These are phyloP conservation scores for Fomitopsis pulvina DNA, from an alignment of 768 basidiomycete genomes.

Conservation along the genomic window DNA sequence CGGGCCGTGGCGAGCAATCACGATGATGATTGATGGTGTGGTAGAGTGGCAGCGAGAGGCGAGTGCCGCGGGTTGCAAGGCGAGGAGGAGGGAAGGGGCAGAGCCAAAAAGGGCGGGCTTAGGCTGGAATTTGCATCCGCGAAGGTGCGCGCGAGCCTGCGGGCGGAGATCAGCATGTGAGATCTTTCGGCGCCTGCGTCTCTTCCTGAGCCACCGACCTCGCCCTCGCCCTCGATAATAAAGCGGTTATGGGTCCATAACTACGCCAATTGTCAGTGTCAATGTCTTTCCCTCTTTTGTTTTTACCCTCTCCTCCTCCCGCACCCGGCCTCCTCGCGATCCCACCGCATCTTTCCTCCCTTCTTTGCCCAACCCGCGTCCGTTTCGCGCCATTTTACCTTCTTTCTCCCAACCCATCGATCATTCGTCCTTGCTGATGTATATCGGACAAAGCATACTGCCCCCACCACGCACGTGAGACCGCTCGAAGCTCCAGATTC, in stretches of 20 bases:
- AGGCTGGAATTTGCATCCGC: conserved; percentile 18
- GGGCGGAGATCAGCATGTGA: conserved; percentile 14
- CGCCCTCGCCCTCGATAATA: conserved; percentile 6
- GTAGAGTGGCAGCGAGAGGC: background rate
- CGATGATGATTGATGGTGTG: background rate
- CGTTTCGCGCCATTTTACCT: conserved; percentile 10
- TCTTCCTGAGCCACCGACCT: conserved; percentile 4
- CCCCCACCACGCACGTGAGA: conserved; percentile 17
- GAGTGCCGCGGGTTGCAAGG: background rate
- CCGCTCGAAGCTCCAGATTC: conserved; percentile 12
- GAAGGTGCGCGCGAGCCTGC: conserved; percentile 9
- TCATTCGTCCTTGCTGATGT: conserved; percentile 16
- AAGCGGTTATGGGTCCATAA: conserved; percentile 8
- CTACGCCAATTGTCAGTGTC: background rate
- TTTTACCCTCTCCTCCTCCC: conserved; percentile 8
- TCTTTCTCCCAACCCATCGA: conserved; percentile 11
- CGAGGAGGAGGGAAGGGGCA: background rate
- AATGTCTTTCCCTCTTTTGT: background rate
- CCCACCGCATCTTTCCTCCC: conserved; percentile 1
- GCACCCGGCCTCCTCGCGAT: conserved; percentile 4
- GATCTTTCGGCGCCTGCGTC: conserved; percentile 9
- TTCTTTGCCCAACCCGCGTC: conserved; percentile 5
- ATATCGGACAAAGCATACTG: conserved; percentile 13
- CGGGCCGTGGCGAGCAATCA: background rate
- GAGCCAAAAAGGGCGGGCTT: background rate